phyloP scores from a whole-genome alignment of 805 yeast genomes.

The Saccharomyces paradoxus region DNA sequence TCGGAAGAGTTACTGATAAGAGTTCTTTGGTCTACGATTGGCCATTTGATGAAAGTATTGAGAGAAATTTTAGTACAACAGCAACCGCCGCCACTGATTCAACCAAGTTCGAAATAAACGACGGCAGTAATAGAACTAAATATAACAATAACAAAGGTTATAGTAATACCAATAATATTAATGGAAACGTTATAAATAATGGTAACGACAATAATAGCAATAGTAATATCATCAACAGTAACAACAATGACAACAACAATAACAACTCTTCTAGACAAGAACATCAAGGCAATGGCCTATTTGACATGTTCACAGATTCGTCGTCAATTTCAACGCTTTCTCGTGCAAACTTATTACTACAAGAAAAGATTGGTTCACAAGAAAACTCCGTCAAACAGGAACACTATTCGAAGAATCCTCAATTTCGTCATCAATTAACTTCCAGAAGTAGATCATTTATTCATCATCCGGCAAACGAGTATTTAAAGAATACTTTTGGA shows the following conservation, averaged over 20 bases:
- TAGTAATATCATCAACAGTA: neutral
- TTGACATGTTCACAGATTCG: slow-evolving; percentile 34
- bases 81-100: neutral
- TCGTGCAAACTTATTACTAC: slow-evolving; percentile 12
- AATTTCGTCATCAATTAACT: neutral
- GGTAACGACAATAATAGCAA: neutral
- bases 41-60: slow-evolving; percentile 1
- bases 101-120: neutral
- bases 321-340: slow-evolving; percentile 20
- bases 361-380: slow-evolving; percentile 9
- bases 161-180: neutral
- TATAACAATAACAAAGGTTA: no score
- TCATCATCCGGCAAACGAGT: neutral
- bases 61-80: neutral
- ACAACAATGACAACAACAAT: slow-evolving; percentile 5
- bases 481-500: neutral
- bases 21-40: slow-evolving; percentile 10
- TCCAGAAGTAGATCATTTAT: neutral
- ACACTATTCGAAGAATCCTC: neutral
- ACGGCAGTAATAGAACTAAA: neutral
- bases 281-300: slow-evolving; percentile 29
- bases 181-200: neutral
- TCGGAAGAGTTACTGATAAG: slow-evolving; percentile 24
- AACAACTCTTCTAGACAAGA: neutral
- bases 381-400: neutral